phyloP scores from a whole-genome alignment of 2,329 filamentous ascomycete species.

The Ophiostoma himal-ulmi region DNA sequence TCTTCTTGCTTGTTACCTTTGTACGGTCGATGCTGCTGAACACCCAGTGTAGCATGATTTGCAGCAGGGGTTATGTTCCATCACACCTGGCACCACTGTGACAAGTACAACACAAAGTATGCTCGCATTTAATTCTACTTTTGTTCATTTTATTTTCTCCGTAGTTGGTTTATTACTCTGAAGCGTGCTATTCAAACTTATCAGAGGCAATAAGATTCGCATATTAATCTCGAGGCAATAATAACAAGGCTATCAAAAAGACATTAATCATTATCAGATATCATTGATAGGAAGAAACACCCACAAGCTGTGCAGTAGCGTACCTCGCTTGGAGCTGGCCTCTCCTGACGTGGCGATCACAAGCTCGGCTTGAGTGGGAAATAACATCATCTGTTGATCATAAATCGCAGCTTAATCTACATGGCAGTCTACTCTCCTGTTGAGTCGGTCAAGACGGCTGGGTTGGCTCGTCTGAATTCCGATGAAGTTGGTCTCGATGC shows the following conservation, averaged over 20 bases:
- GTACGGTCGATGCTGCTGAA: not conserved
- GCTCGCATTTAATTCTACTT: not conserved
- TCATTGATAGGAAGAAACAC: no score
- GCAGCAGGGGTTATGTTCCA: slow-evolving; percentile 7
- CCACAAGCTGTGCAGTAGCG: slow-evolving; percentile 10
- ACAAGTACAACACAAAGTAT: not conserved
- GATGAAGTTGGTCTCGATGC: not conserved
- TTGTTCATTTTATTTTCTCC: not conserved
- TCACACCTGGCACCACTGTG: not conserved
- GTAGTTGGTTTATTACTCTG: not conserved
- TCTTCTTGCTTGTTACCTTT: not conserved
- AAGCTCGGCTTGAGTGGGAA: slow-evolving; percentile 4
- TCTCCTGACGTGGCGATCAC: not conserved
- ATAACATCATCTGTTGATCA: slow-evolving; percentile 12
- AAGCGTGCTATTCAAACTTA: not conserved
- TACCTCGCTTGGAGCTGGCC: slow-evolving; percentile 1
- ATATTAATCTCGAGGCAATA: not conserved
- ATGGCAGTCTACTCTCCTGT: not conserved
- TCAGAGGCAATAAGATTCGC: not conserved
- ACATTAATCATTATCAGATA: no score
- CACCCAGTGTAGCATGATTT: slow-evolving; percentile 4
- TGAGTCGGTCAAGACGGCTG: slow-evolving; percentile 1
- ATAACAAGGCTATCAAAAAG: not conserved
- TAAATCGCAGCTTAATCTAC: not conserved
- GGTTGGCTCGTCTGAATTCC: not conserved